These are phyloP conservation scores for Phragmites australis DNA, from an alignment of 176 grass and related monocot species.

Conservation along the genomic window DNA sequence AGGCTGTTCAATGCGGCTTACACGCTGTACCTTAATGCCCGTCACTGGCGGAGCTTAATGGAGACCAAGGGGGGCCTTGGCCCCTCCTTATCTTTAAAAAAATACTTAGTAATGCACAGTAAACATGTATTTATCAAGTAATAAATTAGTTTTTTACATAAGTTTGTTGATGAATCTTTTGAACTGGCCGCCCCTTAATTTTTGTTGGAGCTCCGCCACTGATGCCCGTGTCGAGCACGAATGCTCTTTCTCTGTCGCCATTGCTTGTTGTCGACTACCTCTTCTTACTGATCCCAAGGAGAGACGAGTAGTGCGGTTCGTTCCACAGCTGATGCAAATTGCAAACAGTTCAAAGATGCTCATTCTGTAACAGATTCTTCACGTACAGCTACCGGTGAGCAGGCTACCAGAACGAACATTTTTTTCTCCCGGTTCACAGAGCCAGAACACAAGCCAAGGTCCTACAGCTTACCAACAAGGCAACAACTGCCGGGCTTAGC, in stretches of 20 bases:
- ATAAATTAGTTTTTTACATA: no score
- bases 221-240: background rate
- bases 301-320: background rate
- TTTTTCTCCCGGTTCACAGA: background rate
- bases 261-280: constrained; percentile 2
- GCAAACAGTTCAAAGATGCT: background rate
- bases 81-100: no score
- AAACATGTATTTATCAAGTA: no score
- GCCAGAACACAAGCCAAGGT: background rate
- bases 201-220: no score
- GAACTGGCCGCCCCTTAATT: no score
- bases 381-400: background rate
- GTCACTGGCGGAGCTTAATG: no score
- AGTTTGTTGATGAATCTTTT: no score
- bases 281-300: background rate
- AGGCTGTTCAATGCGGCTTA: background rate
- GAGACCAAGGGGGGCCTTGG: no score
- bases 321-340: constrained; percentile 1
- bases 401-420: background rate
- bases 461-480: background rate
- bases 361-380: background rate
- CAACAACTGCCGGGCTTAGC: background rate
- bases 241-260: background rate
- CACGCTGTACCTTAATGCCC: no score
- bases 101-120: no score